Percentiles rank a stretch among this genome's conserved stretches.
Conservation (phyloP, 495 filamentous ascomycete species). For the Haplographium delicatum region DNA sequence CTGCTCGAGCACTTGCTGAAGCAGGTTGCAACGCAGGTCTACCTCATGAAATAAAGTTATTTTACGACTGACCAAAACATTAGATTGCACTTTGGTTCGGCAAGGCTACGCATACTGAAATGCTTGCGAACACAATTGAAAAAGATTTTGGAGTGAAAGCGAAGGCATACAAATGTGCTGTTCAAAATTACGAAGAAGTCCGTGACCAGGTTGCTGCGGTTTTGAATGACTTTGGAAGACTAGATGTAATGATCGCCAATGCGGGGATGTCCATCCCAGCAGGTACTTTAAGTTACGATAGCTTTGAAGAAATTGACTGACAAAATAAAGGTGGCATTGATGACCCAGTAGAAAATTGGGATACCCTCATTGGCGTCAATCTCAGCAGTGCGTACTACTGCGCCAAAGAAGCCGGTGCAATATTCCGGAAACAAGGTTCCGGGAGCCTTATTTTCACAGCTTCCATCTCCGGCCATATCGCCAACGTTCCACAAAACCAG, state of each 20-base stretch:
- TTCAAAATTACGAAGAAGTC: conserved; percentile 46
- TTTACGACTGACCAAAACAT: background rate
- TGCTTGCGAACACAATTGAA: background rate
- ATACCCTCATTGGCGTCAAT: conserved; percentile 57
- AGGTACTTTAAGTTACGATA: no score
- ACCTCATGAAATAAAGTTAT: background rate
- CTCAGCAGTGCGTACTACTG: conserved; percentile 60
- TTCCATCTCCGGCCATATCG: conserved; percentile 58
- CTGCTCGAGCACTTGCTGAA: conserved; percentile 63
- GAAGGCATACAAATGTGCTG: conserved; percentile 56
- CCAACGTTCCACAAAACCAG: conserved; percentile 71
- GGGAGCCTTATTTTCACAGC: conserved; percentile 59
- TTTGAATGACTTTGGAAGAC: conserved; percentile 55
- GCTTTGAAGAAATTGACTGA: background rate
- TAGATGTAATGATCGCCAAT: conserved; percentile 62
- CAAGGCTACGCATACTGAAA: background rate
- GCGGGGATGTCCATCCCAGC: conserved; percentile 47
- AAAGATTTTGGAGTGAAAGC: conserved; percentile 54
- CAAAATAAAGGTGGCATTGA: conserved; percentile 46
- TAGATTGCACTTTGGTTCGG: conserved; percentile 20
- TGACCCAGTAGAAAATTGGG: conserved; percentile 55
- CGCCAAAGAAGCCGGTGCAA: conserved; percentile 55
- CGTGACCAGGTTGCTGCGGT: conserved; percentile 42
- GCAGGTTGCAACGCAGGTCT: conserved; percentile 61
- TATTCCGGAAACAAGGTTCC: conserved; percentile 53